Base-by-base conservation (phyloP, 345 rosid genomes). In the Capsella bursapastoris region DNA sequence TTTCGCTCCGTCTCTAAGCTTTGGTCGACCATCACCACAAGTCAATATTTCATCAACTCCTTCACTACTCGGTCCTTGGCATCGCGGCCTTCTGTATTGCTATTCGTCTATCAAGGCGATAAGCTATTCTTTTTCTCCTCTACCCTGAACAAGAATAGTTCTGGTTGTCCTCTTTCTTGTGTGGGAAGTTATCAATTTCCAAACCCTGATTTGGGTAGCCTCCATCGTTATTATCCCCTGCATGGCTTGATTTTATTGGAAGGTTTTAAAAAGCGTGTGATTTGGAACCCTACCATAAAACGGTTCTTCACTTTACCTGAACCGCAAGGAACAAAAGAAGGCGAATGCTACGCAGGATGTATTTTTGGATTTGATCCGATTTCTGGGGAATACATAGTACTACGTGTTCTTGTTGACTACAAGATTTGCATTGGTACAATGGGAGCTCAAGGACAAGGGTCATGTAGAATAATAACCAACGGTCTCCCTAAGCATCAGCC, bases 391-490 rank as follows among this genome's bases (percentile, higher is more conserved):
- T 29, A 45, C 53, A 64, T 44, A 64, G 25, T 13, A 44, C 49
- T 60, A 3, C 45, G 11, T 6, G 1, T 41, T 13, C 6, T 25
- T 43, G 8, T 0, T 12, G 22, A 3, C 35, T 6, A 8, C 16
- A 41, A 41, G 37, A 25, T 41, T 62, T 48, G 51, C 28, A 64
- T 64, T n/a, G 28, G 29, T 47, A 45, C 68, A 45, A 5, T 64
- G 27, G 56, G 68, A 45, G 3, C 40, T 27, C 53, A 28, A 45
- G 27, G n/a, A 47, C 8, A n/a, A 15, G 7, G 1, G 45, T 44
- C 68, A n/a, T 45, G 68, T 35, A 43, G 53, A 63, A 14, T 63
- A 29, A 14, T 18, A 40, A 22, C 60, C 60, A 7, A 56, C 34
- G 18, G 38, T 56, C 3, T 14, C 18, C 60, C 57, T 53, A 52